Conservation (phyloP, 75 land plant species). For the Gnetum montanum region DNA sequence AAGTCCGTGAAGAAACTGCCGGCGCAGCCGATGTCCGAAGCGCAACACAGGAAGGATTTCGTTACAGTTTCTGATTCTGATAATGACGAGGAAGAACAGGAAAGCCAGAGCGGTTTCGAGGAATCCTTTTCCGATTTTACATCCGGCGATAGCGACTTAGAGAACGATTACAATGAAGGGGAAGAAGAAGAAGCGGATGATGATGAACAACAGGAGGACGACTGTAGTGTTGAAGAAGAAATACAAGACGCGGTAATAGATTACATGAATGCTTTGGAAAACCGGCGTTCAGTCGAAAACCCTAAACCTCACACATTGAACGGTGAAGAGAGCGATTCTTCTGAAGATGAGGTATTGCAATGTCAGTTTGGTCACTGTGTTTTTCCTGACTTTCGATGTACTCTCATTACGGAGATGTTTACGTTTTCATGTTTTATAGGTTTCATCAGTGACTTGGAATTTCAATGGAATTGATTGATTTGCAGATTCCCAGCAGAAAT, state of each 20-base stretch:
- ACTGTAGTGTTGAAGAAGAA: too few species aligned
- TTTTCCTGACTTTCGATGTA: background rate
- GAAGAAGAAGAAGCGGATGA: conserved; percentile 11
- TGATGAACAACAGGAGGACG: conserved; percentile 3
- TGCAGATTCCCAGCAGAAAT: conserved; percentile 67
- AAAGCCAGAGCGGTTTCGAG: too few species aligned
- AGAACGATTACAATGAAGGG: conserved; percentile 9
- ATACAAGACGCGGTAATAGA: conserved; percentile 16
- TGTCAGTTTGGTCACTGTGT: background rate
- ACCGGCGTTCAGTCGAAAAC: background rate
- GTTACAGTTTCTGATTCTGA: too few species aligned
- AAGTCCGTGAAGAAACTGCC: too few species aligned
- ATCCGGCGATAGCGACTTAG: too few species aligned
- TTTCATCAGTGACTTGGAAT: background rate
- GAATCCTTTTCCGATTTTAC: too few species aligned
- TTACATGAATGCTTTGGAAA: conserved; percentile 11
- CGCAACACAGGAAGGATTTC: too few species aligned
- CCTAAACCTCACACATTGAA: conserved; percentile 10
- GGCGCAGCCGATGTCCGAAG: too few species aligned
- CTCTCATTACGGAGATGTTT: background rate
- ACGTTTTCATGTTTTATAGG: background rate
- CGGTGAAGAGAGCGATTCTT: conserved; percentile 85
- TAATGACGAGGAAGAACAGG: too few species aligned
- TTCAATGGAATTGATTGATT: background rate
- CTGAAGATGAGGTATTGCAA: conserved; percentile 78